Evolutionary conservation across 2,329 filamentous ascomycete species (phyloP), one percentile per base, ranked within the genome.

Genomic region (Dactylellina haptotyla): DNA sequence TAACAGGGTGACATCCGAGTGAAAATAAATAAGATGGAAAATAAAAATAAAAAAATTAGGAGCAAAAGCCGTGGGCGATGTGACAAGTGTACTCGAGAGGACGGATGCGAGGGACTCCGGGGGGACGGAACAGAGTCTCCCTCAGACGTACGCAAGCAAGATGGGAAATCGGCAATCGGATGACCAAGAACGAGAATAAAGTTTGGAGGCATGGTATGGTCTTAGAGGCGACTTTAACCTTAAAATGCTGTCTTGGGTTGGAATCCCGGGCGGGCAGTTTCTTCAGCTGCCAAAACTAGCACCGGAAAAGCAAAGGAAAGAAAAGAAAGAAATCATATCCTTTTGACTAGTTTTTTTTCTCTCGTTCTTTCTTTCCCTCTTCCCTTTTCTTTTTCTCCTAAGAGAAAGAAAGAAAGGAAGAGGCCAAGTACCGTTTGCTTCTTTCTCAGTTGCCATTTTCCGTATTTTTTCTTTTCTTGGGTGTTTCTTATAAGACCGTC

Each of bases 221-320:
- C 30, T 54, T 34, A 45, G 30, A 63, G 58, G 58, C 58, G 58
- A 63, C 43, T 63, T 71, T 71, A 71, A 71, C 66, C 66, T 71
- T 71, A 71, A 71, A 71, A 71, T 71, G 28, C 25, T 59, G 45
- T 58, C 45, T 67, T 64, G 63, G 63, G 53, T 12, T 57, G 30
- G 54, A 59, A 59, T 67, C 63, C 53, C 45, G 63, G 53, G 30
- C 63, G 63, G 63, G 25, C 53, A 59, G 63, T 67, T 67, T 67
- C 63, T 20, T 67, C 53, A 67, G 63, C 63, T 66, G 62, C 62
- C 62, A 58, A 66, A 66, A 66, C 51, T 50, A 51, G 53, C 20
- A 43, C 51, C 59, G 46, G 37, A 23, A 46, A 54, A 18, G 3
- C 30, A 58, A 58, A 58, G 16, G 41, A 23, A 58, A 51, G 37